Base-by-base conservation (phyloP, 2,329 filamentous ascomycete genomes). In the Pseudogymnoascus sp. region DNA sequence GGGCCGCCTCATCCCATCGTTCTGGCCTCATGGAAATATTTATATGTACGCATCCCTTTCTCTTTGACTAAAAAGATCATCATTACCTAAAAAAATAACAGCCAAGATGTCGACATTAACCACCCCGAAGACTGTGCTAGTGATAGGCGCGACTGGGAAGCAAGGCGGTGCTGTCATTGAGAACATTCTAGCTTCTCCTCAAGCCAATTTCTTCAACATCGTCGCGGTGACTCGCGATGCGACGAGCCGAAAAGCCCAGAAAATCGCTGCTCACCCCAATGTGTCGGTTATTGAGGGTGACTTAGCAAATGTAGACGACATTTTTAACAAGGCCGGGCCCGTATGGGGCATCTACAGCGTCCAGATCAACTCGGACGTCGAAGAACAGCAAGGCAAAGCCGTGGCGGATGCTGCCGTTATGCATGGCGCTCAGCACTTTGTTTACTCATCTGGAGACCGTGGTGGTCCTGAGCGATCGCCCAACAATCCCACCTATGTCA, bases 271-370 rank as follows among this genome's bases (percentile, higher is more conserved):
- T 8, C 75, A 79, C 64, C 69, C 79, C 6, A 77, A 77, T 11
- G 79, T 87, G 68, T 79, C 79, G 23, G 68, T 89, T 0, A 78
- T 89, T 3, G 75, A 85, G 68, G 85, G 86, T 6, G 77, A 88
- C 66, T 75, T 88, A 11, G 76, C 83, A 62, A 75, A 86, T 41
- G 73, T 79, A 0, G 73, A 76, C 0, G 74, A 71, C 0, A 79
- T 87, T 16, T 87, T 88, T 68, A 67, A 74, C 36, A 75, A 75
- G 28, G 80, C 78, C 5, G 66, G 74, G 62, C 75, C 75, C 1
- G 77, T 86, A 28, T 85, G 82, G 81, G 85, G 84, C 6, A 83
- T 87, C 2, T 88, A 83, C 72, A 83, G 80, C 51, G 83, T 88
- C 0, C 84, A 86, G 74, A 77, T 64, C 14, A 65, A 70, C 60